phyloP scores from a whole-genome alignment of 495 filamentous ascomycete genomes.

The Oleoguttula mirabilis region DNA sequence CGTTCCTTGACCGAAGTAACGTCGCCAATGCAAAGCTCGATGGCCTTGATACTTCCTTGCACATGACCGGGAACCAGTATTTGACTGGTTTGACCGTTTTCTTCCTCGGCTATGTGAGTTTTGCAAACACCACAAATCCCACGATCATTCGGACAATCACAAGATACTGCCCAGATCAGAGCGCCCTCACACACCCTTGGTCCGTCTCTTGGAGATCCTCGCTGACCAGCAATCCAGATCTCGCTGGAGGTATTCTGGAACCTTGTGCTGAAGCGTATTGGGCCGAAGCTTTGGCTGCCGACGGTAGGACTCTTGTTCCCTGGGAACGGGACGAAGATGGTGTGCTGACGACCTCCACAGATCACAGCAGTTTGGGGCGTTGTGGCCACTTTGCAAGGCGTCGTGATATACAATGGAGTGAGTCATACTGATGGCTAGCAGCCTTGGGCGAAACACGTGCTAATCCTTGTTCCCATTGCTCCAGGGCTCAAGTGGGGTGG shows the following conservation, averaged over 20 bases:
- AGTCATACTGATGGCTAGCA: no score
- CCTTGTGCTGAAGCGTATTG: slow-evolving; percentile 50
- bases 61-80: slow-evolving; percentile 63
- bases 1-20: slow-evolving; percentile 66
- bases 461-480: no score
- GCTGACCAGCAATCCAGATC: no score
- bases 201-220: no score
- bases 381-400: slow-evolving; percentile 27
- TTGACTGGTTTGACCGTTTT: slow-evolving; percentile 60
- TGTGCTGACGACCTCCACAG: not conserved
- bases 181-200: no score
- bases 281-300: slow-evolving; percentile 49
- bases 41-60: slow-evolving; percentile 49
- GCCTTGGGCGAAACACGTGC: no score
- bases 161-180: no score
- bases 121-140: no score
- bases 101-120: slow-evolving; percentile 65
- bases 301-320: slow-evolving; percentile 38
- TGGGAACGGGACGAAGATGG: slow-evolving; percentile 20
- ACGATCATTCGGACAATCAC: no score
- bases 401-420: slow-evolving; percentile 15
- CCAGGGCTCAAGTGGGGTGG: not conserved
- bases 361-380: slow-evolving; percentile 47
- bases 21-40: slow-evolving; percentile 49
- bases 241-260: not conserved